These are phyloP conservation scores for Arthrobotrys conoides DNA, from an alignment of 2,329 filamentous ascomycete species.

Conservation along the genomic window DNA sequence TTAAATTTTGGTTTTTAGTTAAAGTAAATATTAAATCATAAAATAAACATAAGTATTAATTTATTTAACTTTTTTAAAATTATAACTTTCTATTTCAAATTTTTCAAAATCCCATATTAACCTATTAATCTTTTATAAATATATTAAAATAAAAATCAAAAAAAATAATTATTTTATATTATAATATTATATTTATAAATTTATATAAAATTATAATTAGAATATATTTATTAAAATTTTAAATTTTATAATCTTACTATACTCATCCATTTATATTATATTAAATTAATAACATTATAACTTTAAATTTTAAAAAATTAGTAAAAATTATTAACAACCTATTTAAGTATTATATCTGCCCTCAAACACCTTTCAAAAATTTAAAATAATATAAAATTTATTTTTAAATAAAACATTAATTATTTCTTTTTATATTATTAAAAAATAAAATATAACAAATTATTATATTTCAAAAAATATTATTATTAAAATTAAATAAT, in stretches of 20 bases:
- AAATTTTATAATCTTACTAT: background rate
- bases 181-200: slow-evolving; percentile 2
- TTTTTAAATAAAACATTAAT: background rate
- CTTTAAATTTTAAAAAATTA: background rate
- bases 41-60: too few species aligned
- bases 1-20: too few species aligned
- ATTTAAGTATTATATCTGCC: slow-evolving; percentile 1
- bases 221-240: too few species aligned
- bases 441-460: background rate
- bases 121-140: background rate
- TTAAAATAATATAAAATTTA: slow-evolving; percentile 5
- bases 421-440: slow-evolving; percentile 1
- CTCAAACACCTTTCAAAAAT: background rate
- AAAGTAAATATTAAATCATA: too few species aligned
- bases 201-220: background rate
- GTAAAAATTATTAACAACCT: background rate
- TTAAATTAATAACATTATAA: background rate
- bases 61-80: too few species aligned
- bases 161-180: background rate
- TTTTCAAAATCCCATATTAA: background rate
- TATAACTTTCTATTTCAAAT: too few species aligned
- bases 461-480: background rate
- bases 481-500: background rate
- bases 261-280: background rate
- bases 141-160: background rate